Conservation (phyloP, 2,329 filamentous ascomycete species). For the Pezicula carpinea region DNA sequence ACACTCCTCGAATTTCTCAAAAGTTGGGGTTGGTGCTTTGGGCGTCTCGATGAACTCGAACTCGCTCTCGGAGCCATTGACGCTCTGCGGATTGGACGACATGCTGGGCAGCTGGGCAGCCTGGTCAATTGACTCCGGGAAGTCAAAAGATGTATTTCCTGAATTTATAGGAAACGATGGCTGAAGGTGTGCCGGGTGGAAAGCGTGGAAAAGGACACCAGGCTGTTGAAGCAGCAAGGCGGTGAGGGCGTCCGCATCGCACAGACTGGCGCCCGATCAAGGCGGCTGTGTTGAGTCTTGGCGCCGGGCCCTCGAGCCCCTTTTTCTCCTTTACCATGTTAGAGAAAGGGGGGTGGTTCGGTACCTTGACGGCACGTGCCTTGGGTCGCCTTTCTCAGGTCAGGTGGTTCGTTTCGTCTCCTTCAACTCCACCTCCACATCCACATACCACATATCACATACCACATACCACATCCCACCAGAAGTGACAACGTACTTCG, state of each 20-base stretch:
- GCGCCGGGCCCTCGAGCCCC: no score
- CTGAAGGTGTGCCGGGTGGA: neutral
- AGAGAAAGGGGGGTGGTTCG: no score
- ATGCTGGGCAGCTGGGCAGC: slow-evolving; percentile 28
- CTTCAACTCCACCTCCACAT: no score
- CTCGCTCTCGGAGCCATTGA: slow-evolving; percentile 44
- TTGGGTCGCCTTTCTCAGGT: no score
- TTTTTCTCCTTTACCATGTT: no score
- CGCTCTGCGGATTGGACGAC: slow-evolving; percentile 45
- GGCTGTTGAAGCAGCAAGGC: slow-evolving; percentile 5
- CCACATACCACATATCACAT: no score
- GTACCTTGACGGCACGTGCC: no score
- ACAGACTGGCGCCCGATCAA: neutral
- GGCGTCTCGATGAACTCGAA: slow-evolving; percentile 64
- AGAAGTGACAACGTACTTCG: no score
- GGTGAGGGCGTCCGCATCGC: neutral
- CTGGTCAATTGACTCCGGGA: slow-evolving; percentile 15
- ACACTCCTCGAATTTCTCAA: slow-evolving; percentile 48
- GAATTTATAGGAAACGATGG: slow-evolving; percentile 4
- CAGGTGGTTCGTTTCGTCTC: no score
- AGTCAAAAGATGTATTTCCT: slow-evolving; percentile 5
- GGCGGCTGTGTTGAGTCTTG: no score
- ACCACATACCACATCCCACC: no score
- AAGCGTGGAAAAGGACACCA: neutral
- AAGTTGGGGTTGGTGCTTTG: slow-evolving; percentile 42